A percentile compares a stretch with the other conserved stretches of the same genome.
These are phyloP conservation scores for Fusarium pseudoanthophilum DNA, from an alignment of 2,329 filamentous ascomycete genomes.

Conservation along the genomic window DNA sequence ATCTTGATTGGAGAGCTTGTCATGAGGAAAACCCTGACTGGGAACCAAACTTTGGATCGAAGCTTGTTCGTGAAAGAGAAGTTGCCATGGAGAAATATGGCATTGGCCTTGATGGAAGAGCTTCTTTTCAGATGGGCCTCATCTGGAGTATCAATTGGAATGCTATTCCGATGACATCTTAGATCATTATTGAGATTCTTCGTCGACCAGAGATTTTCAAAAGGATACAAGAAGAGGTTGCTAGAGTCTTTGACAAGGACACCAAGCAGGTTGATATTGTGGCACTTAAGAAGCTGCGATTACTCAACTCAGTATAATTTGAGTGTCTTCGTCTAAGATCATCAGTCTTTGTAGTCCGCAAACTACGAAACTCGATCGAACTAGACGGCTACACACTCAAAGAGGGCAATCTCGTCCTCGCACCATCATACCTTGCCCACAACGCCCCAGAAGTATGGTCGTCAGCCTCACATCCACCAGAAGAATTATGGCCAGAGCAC, in stretches of 20 bases:
- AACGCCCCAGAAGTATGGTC: conserved; percentile 36
- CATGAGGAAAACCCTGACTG: conserved; percentile 22
- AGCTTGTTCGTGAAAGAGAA: conserved; percentile 39
- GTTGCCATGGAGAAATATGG: conserved; percentile 39
- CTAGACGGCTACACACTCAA: conserved; percentile 38
- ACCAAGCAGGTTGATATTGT: conserved; percentile 17
- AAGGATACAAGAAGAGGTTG: conserved; percentile 24
- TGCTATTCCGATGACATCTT: conserved; percentile 41
- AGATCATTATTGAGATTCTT: conserved; percentile 39
- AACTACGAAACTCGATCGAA: conserved; percentile 36
- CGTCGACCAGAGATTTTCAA: conserved; percentile 33
- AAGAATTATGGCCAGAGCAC: conserved; percentile 40
- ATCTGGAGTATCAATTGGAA: conserved; percentile 43
- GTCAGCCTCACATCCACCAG: conserved; percentile 15
- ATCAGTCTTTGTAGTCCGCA: conserved; percentile 38
- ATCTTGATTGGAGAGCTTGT: conserved; percentile 21
- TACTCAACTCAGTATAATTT: conserved; percentile 37
- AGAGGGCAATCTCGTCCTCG: conserved; percentile 37
- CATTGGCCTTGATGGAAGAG: conserved; percentile 34
- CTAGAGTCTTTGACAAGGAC: conserved; percentile 10
- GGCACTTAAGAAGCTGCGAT: conserved; percentile 26
- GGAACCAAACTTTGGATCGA: conserved; percentile 40
- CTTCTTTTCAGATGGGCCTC: conserved; percentile 40
- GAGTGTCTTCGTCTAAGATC: conserved; percentile 39
- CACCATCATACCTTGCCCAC: conserved; percentile 39